Evolutionary conservation across 495 filamentous ascomycete genomes (phyloP).

Genomic region (Xanthoparmelia taractica): DNA sequence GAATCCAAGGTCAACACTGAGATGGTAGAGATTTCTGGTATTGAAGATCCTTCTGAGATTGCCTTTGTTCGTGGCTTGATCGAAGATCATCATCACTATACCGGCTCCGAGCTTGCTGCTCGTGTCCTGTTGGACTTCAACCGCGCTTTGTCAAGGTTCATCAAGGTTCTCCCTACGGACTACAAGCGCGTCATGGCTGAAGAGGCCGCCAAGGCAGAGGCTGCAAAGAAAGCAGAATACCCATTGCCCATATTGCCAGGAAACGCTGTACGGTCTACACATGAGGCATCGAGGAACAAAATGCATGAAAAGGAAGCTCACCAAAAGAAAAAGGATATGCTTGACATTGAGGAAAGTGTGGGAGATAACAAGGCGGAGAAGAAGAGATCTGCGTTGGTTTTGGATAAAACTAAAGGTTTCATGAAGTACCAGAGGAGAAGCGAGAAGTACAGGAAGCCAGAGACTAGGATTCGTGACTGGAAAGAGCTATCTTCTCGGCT

Average conservation of each 20-base stretch:
- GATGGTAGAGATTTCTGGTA: slow-evolving; percentile 88
- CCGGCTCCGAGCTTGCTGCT: slow-evolving; percentile 92
- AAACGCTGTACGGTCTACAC: slow-evolving; percentile 35
- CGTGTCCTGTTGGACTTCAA: slow-evolving; percentile 96
- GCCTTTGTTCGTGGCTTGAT: slow-evolving; percentile 89
- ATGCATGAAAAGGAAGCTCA: slow-evolving; percentile 49
- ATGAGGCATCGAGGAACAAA: slow-evolving; percentile 53
- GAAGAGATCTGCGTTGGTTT: slow-evolving; percentile 83
- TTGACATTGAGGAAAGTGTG: slow-evolving; percentile 93
- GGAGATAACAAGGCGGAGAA: slow-evolving; percentile 81
- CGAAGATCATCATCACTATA: slow-evolving; percentile 99
- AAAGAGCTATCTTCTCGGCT: slow-evolving; percentile 82
- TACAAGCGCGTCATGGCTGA: slow-evolving; percentile 93
- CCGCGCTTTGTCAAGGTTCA: slow-evolving; percentile 81
- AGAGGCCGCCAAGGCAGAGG: slow-evolving; percentile 75
- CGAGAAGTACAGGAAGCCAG: slow-evolving; percentile 88
- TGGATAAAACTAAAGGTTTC: slow-evolving; percentile 97
- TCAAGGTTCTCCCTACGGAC: slow-evolving; percentile 92
- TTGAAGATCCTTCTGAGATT: slow-evolving; percentile 88
- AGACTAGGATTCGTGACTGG: slow-evolving; percentile 90
- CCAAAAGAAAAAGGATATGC: slow-evolving; percentile 70
- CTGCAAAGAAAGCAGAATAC: slow-evolving; percentile 77
- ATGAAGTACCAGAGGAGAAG: slow-evolving; percentile 95
- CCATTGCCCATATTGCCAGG: slow-evolving; percentile 65
- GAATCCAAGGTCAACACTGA: slow-evolving; percentile 92